Evolutionary conservation across 2,329 filamentous ascomycete genomes (phyloP), one percentile per base, ranked within the genome.

Genomic region (Escovopsis sp.): DNA sequence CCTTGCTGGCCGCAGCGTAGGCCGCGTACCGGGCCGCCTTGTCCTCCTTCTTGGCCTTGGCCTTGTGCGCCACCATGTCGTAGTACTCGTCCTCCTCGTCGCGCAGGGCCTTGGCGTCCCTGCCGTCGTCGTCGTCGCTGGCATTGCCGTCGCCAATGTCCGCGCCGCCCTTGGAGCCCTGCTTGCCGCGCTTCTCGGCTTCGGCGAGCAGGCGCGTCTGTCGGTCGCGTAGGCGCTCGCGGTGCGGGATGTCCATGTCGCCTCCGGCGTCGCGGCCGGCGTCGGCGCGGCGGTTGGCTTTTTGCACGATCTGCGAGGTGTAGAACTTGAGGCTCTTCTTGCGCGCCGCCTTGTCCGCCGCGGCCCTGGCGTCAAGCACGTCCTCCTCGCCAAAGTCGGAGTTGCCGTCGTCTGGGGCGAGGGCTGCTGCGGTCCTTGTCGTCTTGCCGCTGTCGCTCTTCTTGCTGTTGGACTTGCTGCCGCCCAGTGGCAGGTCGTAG

Each of bases 291-390:
- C 84, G 87, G 62, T 85, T 93, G 38, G 84, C 76, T 60, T 94
- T 96, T 55, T 96, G 88, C 19, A 83, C 80, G 45, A 98, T 90
- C 55, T 98, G 90, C 3, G 87, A 94, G 3, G 92, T 96, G 69
- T 98, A 98, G 67, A 98, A 98, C 42, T 86, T 81, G 39, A 98
- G 71, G 43, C 76, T 85, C 66, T 92, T 94, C 68, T 90, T 94
- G 57, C 82, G 82, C 40, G 75, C 72, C 0, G 79, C 82, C 60
- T 98, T 98, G 49, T 93, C 84, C 29, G 81, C 82, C 1, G 84
- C 79, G 41, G 88, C 76, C 41, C 76, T 70, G 10, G 77, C 75
- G 36, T 86, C 84, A 39, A 96, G 70, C 4, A 66, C 62, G 13
- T 83, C 79, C 54, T 94, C 86, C 49, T 98, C 90, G 47, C 88